These are phyloP conservation scores for Hebeloma cylindrosporum DNA, from an alignment of 768 basidiomycete genomes.

Conservation along the genomic window DNA sequence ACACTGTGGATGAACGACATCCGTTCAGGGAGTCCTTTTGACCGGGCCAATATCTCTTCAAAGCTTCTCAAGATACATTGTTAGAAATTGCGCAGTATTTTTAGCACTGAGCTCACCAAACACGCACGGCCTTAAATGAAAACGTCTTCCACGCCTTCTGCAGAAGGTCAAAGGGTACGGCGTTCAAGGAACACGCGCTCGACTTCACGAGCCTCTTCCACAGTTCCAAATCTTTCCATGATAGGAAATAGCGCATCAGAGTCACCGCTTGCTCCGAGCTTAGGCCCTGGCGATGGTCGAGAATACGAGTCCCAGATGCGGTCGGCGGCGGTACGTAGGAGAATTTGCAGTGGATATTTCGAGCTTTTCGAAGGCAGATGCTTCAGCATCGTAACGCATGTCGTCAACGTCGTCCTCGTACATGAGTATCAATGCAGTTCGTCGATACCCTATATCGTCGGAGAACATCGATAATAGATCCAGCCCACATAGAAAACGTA, in stretches of 20 bases:
- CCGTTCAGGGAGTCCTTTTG: slow-evolving; percentile 13
- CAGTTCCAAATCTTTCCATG: slow-evolving; percentile 26
- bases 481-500: slow-evolving; percentile 25
- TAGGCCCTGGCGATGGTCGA: slow-evolving; percentile 9
- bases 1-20: slow-evolving; percentile 23
- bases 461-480: not conserved
- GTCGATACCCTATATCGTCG: slow-evolving; percentile 7
- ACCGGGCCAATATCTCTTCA: slow-evolving; percentile 19
- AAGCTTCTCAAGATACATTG: slow-evolving; percentile 15
- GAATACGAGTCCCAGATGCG: slow-evolving; percentile 15
- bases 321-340: slow-evolving; percentile 16
- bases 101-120: slow-evolving; percentile 16
- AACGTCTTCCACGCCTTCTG: slow-evolving; percentile 23
- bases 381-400: slow-evolving; percentile 17
- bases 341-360: slow-evolving; percentile 6
- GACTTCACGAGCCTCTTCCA: slow-evolving; percentile 27
- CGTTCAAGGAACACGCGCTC: slow-evolving; percentile 13
- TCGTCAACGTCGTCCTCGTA: slow-evolving; percentile 20
- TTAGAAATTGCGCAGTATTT: not conserved
- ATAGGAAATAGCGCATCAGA: slow-evolving; percentile 24
- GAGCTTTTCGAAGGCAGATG: slow-evolving; percentile 23
- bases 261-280: slow-evolving; percentile 14
- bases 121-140: slow-evolving; percentile 22
- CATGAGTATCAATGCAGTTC: slow-evolving; percentile 30
- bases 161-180: slow-evolving; percentile 15